These are phyloP conservation scores for Sclerotiophoma versabilis DNA, from an alignment of 2,329 filamentous ascomycete genomes.

Conservation along the genomic window DNA sequence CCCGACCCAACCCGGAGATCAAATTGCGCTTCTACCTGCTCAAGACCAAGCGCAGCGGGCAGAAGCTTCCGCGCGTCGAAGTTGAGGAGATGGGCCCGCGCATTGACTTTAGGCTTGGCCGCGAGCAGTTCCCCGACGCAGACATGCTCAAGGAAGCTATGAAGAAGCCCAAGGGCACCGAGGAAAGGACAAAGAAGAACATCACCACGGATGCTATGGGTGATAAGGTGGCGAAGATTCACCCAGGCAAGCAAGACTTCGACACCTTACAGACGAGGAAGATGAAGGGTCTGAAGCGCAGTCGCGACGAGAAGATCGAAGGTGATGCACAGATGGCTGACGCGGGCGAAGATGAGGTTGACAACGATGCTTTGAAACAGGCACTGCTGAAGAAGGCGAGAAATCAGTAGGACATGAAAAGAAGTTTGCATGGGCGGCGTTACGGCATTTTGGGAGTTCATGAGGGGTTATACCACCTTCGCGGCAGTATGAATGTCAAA, in stretches of 20 bases:
- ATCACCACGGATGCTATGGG: conserved; percentile 89
- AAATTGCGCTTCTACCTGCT: conserved; percentile 84
- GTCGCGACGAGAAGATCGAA: conserved; percentile 54
- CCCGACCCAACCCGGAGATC: conserved; percentile 55
- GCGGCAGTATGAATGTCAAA: conserved; percentile 19
- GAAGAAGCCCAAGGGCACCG: conserved; percentile 78
- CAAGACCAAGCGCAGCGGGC: conserved; percentile 82
- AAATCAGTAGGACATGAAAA: neutral
- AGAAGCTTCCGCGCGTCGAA: conserved; percentile 87
- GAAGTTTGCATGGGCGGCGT: conserved; percentile 40
- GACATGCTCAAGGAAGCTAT: conserved; percentile 87
- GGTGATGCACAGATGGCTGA: conserved; percentile 23
- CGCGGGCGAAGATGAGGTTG: neutral
- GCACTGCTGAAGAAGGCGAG: conserved; percentile 20
- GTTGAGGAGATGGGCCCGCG: conserved; percentile 94
- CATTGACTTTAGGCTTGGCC: conserved; percentile 88
- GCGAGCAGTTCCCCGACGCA: conserved; percentile 78
- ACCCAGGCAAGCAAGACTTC: conserved; percentile 89
- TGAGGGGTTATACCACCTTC: conserved; percentile 35
- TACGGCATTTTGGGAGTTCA: conserved; percentile 32
- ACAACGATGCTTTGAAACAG: conserved; percentile 8
- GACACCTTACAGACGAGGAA: conserved; percentile 89
- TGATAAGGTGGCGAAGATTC: conserved; percentile 94
- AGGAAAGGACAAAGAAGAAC: conserved; percentile 93
- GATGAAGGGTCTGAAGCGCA: conserved; percentile 98